Percentiles rank a stretch among this genome's conserved stretches.
Evolutionary conservation across 495 filamentous ascomycete genomes (phyloP).

Genomic region (Aspergillus nanangensis): DNA sequence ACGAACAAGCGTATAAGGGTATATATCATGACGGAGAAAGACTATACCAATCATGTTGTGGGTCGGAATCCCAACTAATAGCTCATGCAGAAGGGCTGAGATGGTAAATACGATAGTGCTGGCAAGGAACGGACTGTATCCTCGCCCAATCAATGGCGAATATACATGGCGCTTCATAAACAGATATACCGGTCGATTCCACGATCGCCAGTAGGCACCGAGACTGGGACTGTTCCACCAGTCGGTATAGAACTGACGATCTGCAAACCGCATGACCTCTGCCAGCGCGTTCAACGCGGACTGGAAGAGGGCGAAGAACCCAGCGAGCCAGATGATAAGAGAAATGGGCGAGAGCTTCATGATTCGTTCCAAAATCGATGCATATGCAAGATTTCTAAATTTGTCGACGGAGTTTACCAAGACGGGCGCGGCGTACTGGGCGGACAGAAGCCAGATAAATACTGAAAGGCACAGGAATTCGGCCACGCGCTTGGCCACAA

Average conservation of each 20-base stretch:
- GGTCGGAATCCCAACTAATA: constrained; percentile 90
- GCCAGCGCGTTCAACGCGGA: constrained; percentile 83
- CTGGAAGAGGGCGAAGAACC: constrained; percentile 96
- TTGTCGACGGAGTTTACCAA: constrained; percentile 84
- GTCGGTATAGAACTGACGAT: constrained; percentile 90
- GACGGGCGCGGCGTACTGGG: constrained; percentile 89
- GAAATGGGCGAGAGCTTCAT: constrained; percentile 95
- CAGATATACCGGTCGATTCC: constrained; percentile 95
- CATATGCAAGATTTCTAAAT: constrained; percentile 74
- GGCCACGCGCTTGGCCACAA: constrained; percentile 74
- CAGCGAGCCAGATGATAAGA: constrained; percentile 91
- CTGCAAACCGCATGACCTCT: constrained; percentile 84
- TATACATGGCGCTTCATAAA: constrained; percentile 95
- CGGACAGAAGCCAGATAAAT: constrained; percentile 88
- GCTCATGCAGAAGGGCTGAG: constrained; percentile 83
- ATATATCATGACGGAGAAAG: background rate
- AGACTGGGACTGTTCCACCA: constrained; percentile 95
- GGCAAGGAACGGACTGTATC: constrained; percentile 63
- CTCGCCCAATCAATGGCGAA: constrained; percentile 75
- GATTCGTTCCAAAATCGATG: constrained; percentile 78
- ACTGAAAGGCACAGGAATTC: constrained; percentile 72
- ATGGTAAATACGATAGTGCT: constrained; percentile 78
- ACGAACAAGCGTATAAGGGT: too few relatives aligned
- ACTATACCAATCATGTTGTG: constrained; percentile 83
- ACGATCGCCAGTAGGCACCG: constrained; percentile 87